Base-by-base conservation (phyloP, 2,329 filamentous ascomycete genomes). In the Clarireedia hainanense region DNA sequence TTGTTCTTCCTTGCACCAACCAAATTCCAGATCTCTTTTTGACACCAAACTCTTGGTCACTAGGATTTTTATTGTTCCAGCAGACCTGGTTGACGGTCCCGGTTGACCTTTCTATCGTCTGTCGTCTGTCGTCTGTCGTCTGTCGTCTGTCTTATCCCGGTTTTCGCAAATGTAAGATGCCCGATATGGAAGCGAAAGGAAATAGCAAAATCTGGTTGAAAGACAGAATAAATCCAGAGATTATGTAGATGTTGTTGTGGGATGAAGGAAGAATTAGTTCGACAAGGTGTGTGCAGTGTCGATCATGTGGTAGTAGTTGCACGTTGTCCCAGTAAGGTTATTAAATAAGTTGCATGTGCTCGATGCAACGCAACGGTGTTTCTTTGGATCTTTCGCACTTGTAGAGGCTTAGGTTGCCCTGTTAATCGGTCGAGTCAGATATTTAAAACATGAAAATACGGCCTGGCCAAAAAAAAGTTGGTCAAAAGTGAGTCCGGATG, bases 271-370 rank as follows among this genome's bases (percentile, higher is more conserved):
- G 15, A 15, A 24, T 5, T 15, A 47, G 15, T 30, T n/a, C 24
- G 12, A 47, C 7, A 15, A 24, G 27, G 15, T 23, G 23, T 14
- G 20, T 46, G 42, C n/a, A 46, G 26, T 26, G 39, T 24, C 20
- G 5, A 17, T 7, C 12, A 23, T 40, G 23, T 47, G 20, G n/a
- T 48, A 34, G 5, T 37, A n/a, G 9, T 42, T 40, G 14, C n/a
- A 37, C 14, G 12, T 50, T 55, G 52, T 26, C 23, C 46, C n/a
- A 42, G 17, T 20, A 36, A 17, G 14, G 15, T 26, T 43, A 50
- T 46, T 26, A 26, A 50, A 20, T 43, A 12, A 36, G 26, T 34
- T 50, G 45, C 46, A 54, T 43, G 45, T 54, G 43, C n/a, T 49
- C 42, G 39, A 45, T 42, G 43, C 34, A 24, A 54, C 52, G n/a